phyloP scores from a whole-genome alignment of 1,139 yeast genomes.

The Fermentozyma sake region DNA sequence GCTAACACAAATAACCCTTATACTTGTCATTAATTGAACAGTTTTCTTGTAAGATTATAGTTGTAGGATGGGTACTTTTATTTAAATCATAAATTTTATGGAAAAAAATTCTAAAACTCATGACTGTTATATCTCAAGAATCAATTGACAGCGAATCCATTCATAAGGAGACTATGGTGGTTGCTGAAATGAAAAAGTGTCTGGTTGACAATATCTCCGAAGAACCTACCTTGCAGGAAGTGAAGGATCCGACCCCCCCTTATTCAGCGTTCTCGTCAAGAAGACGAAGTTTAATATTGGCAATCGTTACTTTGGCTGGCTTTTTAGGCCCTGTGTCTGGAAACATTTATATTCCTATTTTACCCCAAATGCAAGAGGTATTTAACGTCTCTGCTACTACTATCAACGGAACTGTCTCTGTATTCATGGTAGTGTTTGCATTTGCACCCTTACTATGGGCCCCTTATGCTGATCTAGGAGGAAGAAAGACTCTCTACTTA shows the following conservation, averaged over 20 bases:
- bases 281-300: constrained; percentile 22
- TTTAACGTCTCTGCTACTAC: constrained; percentile 40
- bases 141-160: not conserved
- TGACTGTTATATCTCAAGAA: not conserved
- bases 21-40: no score
- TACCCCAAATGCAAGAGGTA: constrained; percentile 42
- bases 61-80: not conserved
- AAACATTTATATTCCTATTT: constrained; percentile 53
- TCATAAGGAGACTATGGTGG: no score
- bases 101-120: not conserved
- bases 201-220: no score
- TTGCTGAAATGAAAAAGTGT: not conserved
- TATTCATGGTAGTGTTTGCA: constrained; percentile 54
- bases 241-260: not conserved
- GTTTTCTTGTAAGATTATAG: no score
- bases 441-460: constrained; percentile 56
- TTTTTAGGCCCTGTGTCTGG: constrained; percentile 59
- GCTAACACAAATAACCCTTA: no score
- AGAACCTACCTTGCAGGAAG: no score
- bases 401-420: constrained; percentile 57
- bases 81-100: not conserved
- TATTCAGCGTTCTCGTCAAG: constrained; percentile 10
- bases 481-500: constrained; percentile 48
- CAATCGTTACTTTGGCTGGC: constrained; percentile 45
- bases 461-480: constrained; percentile 53